Evolutionary conservation across 495 filamentous ascomycete genomes (phyloP), one percentile per base, ranked within the genome.

Genomic region (Xylaria castorea): DNA sequence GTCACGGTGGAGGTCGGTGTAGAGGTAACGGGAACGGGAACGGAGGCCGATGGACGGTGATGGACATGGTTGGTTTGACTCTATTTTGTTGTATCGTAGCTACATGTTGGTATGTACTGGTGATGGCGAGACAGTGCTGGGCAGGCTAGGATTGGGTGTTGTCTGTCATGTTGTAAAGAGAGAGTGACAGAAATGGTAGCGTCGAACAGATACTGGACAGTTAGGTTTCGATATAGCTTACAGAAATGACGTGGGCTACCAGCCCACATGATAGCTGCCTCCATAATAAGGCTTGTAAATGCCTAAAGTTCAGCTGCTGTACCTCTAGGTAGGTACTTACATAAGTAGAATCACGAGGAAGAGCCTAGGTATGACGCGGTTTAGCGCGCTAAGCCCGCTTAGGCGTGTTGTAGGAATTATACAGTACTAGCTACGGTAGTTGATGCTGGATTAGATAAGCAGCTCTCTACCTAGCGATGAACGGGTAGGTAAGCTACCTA

Each of bases 71-170:
- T 42, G 53, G 25, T 42, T 42, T 44, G 48, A 55, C 16, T 40
- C 30, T 63, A 42, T 63, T 44, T 4, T 14, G 60, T 27, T 63
- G 38, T 42, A 32, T 61, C 36, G 38, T 61, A 36, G 40, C 67
- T 69, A 69, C 67, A 60, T 53, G 53, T 46, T 48, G 61, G 61
- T 64, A 63, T 27, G n/a, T 18, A 42, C n/a, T 44, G 61, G 61
- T 44, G 61, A 34, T 44, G 61, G 61, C 16, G 38, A 64, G 60
- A 62, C 55, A 36, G 55, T 58, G 55, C 27, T 22, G 32, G 18
- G 55, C 30, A 34, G 55, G 27, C 55, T 18, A 7, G 27, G 27
- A 34, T 58, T 58, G 27, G 12, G 34, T 27, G 18, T 60, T 16
- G 25, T 27, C 50, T 18, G 14, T 61, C 57, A 38, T n/a, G 22